Base-by-base conservation (phyloP, 2,329 filamentous ascomycete species). In the Penicillium oxalicum region DNA sequence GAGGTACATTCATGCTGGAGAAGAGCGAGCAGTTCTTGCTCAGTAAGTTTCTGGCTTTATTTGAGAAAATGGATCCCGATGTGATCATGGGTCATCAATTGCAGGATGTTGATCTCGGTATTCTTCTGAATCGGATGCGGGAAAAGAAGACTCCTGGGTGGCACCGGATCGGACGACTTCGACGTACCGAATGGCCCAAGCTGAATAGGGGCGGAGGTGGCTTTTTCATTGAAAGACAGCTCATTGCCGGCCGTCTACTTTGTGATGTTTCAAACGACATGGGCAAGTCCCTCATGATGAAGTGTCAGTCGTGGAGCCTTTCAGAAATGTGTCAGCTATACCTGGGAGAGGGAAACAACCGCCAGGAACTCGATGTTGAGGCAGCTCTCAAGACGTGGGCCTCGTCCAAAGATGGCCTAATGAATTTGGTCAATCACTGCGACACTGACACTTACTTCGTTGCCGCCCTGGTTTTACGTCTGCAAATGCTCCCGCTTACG, bases 301-400 rank as follows among this genome's bases (percentile, higher is more conserved):
- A 95, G 72, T 98, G 93, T 68, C 91, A 96, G 69, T 95, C 91
- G 3, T 98, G 93, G 93, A 95, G 87, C 68, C 77, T 98, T 68
- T 94, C 91, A 2, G 93, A 98, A 69, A 98, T 98, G 91, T 95
- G 90, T 67, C 88, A 85, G 55, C 78, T 97, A 12, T 95, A 96
- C 57, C 83, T 98, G 4, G 79, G 83, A 29, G 81, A 81, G 26
- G 81, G 82, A 48, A 85, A 85, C 63, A 77, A 77, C 37, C 86
- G 93, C 37, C 82, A 85, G 47, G 93, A 98, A 34, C 73, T 98
- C 29, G 91, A 98, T 66, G 91, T 87, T 58, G 93, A 97, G 58
- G 82, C 77, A 45, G 90, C 89, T 3, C 74, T 98, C 49, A 91
- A 87, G 66, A 87, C 86, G 18, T 95, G 89, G 90, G 88, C 88